A percentile compares a stretch with the other conserved stretches of the same genome.
Conservation (phyloP, 2,329 filamentous ascomycete species). For the Teratosphaeriaceae sp. region DNA sequence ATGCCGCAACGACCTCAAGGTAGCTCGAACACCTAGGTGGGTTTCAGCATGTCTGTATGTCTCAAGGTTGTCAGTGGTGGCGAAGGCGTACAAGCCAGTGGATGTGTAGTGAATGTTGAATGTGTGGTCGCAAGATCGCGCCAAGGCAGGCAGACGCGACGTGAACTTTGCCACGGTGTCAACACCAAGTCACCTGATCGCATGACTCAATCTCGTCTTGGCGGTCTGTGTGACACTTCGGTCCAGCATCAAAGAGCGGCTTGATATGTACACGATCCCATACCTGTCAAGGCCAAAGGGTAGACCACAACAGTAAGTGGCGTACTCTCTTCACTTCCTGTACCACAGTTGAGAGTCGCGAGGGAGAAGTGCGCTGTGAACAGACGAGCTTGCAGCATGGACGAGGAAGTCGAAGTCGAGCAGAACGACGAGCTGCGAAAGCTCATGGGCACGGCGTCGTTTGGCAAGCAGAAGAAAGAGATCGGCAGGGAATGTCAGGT, state of each 20-base stretch:
- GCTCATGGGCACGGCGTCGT: conserved; percentile 73
- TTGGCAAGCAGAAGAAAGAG: conserved; percentile 73
- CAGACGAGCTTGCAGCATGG: conserved; percentile 7
- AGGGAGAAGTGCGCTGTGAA: not conserved
- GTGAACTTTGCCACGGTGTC: too few species aligned
- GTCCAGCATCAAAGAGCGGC: too few species aligned
- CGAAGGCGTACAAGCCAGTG: too few species aligned
- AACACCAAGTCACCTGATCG: too few species aligned
- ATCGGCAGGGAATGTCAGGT: conserved; percentile 75
- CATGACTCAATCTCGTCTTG: not conserved
- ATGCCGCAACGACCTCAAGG: too few species aligned
- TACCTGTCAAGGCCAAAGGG: not conserved
- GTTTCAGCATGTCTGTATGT: too few species aligned
- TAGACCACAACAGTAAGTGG: conserved; percentile 4
- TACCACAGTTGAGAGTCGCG: not conserved
- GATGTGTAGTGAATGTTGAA: too few species aligned
- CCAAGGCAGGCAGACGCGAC: too few species aligned
- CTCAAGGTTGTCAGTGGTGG: too few species aligned
- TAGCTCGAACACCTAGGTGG: too few species aligned
- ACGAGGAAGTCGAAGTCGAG: conserved; percentile 20
- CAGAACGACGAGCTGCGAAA: conserved; percentile 64
- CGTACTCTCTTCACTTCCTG: conserved; percentile 1
- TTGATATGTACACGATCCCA: not conserved
- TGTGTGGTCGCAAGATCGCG: too few species aligned
- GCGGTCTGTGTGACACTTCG: too few species aligned